Evolutionary conservation across 768 basidiomycete species (phyloP).

Genomic region (Postia placenta): DNA sequence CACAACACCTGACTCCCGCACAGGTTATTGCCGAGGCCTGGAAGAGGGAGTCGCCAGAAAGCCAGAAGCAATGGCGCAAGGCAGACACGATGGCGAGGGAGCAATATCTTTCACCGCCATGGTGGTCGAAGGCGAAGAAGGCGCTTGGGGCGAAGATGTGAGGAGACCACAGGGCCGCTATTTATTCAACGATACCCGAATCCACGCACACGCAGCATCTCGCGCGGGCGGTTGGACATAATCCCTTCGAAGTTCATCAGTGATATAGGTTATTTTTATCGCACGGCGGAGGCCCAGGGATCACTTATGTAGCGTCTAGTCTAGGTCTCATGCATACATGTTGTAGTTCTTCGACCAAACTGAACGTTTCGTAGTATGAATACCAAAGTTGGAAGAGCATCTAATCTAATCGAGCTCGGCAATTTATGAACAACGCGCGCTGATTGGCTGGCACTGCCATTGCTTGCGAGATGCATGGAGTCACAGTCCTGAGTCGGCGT

Average conservation of each 20-base stretch:
- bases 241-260: constrained; percentile 8
- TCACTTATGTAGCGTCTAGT: no score
- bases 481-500: constrained; percentile 1
- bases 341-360: no score
- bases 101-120: constrained; percentile 36
- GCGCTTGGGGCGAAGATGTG: constrained; percentile 48
- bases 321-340: no score
- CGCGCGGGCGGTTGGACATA: constrained; percentile 12
- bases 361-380: no score
- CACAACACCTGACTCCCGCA: constrained; percentile 39
- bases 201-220: constrained; percentile 5
- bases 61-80: constrained; percentile 54
- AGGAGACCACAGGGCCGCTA: constrained; percentile 5
- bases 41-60: constrained; percentile 55
- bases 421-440: constrained; percentile 9
- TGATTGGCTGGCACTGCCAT: constrained; percentile 14
- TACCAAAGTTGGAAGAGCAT: no score
- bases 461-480: constrained; percentile 6
- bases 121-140: constrained; percentile 23
- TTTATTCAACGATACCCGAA: constrained; percentile 10
- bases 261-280: constrained; percentile 1
- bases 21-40: constrained; percentile 66
- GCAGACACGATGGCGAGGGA: constrained; percentile 42
- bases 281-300: no score
- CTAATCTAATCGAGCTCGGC: constrained; percentile 21